Conservation (phyloP, 805 yeast species). For the Teunomyces lycoperdinae region DNA sequence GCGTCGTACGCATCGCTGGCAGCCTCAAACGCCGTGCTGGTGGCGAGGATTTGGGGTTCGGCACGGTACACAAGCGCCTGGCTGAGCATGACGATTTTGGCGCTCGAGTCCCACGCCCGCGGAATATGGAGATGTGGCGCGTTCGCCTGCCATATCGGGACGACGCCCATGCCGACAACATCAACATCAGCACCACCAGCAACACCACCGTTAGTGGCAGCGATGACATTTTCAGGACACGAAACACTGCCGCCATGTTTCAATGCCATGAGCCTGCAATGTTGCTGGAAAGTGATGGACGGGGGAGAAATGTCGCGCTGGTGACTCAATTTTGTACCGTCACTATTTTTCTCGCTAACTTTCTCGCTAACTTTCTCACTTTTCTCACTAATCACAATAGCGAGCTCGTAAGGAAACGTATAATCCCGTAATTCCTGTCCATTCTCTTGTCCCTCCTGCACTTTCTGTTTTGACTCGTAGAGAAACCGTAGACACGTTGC, state of each 20-base stretch:
- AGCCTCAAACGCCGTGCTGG: slow-evolving; percentile 15
- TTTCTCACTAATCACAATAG: slow-evolving; percentile 13
- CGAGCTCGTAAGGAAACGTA: slow-evolving; percentile 17
- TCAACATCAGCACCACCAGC: background rate
- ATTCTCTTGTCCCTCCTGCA: no score
- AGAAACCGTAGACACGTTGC: slow-evolving; percentile 13
- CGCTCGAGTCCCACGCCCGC: slow-evolving; percentile 49
- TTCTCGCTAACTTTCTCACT: background rate
- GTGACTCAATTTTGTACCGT: no score
- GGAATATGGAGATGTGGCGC: slow-evolving; percentile 32
- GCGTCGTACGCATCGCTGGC: slow-evolving; percentile 16
- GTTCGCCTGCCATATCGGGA: no score
- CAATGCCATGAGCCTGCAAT: slow-evolving; percentile 30
- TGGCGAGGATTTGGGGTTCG: slow-evolving; percentile 10
- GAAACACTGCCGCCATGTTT: slow-evolving; percentile 27
- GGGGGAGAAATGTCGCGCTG: background rate
- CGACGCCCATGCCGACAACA: no score
- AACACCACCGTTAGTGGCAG: background rate
- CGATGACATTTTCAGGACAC: slow-evolving; percentile 4
- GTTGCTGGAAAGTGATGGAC: slow-evolving; percentile 30
- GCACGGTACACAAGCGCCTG: slow-evolving; percentile 19
- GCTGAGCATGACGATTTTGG: slow-evolving; percentile 42
- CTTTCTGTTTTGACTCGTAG: background rate
- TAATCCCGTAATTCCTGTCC: no score
- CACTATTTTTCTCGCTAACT: no score